Evolutionary conservation across 345 rosid genomes (phyloP).

Genomic region (Brassica carinata): DNA sequence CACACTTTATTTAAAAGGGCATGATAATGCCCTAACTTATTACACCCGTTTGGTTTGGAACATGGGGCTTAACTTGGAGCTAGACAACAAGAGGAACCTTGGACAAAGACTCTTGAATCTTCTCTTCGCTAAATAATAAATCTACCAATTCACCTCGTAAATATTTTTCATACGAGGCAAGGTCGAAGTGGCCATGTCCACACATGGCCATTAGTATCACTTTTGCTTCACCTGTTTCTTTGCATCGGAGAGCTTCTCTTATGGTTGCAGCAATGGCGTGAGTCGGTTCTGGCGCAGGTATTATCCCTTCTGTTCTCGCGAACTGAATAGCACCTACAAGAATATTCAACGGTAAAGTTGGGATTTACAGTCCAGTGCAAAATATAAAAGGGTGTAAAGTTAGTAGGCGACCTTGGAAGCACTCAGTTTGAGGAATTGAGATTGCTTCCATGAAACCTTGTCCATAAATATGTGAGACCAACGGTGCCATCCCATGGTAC

Average conservation of each 20-base stretch:
- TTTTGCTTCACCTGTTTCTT: conserved; percentile 76
- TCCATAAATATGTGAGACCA: conserved; percentile 81
- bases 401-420: conserved; percentile 65
- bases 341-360: neutral
- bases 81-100: conserved; percentile 59
- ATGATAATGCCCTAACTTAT: neutral
- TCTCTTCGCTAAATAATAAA: conserved; percentile 70
- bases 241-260: conserved; percentile 81
- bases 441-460: conserved; percentile 86
- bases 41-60: conserved; percentile 2
- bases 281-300: conserved; percentile 93
- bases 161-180: conserved; percentile 75
- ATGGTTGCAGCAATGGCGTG: conserved; percentile 95
- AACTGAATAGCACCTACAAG: conserved; percentile 82
- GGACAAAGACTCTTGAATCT: conserved; percentile 59
- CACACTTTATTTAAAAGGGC: neutral
- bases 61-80: neutral
- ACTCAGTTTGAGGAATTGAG: conserved; percentile 78
- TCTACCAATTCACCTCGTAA: conserved; percentile 76
- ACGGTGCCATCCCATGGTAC: conserved; percentile 96
- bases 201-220: conserved; percentile 93
- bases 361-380: neutral
- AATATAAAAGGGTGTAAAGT: neutral
- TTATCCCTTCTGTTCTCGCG: conserved; percentile 85
- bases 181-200: conserved; percentile 97